A percentile compares a stretch with the other conserved stretches of the same genome.
Conservation (phyloP, 2,329 filamentous ascomycete genomes). For the Arachnopeziza araneosa region DNA sequence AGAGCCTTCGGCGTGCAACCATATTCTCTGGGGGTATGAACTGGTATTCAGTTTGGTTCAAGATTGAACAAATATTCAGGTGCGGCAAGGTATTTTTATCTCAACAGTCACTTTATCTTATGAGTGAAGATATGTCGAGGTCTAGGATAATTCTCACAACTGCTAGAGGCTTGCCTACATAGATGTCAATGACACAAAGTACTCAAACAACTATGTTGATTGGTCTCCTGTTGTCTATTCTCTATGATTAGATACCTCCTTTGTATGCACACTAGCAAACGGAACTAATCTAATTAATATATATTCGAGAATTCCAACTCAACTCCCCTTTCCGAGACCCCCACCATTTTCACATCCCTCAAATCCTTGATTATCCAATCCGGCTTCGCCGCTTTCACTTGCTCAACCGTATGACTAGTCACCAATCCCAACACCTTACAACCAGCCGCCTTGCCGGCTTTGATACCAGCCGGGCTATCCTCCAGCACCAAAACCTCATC, state of each 20-base stretch:
- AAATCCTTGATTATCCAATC: conserved; percentile 67
- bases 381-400: conserved; percentile 56
- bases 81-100: too few relatives aligned
- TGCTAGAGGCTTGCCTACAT: too few relatives aligned
- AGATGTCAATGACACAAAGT: too few relatives aligned
- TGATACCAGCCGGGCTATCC: conserved; percentile 60
- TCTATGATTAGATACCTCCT: neutral
- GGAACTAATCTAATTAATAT: neutral
- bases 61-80: too few relatives aligned
- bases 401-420: conserved; percentile 57
- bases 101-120: too few relatives aligned
- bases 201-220: too few relatives aligned
- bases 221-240: neutral
- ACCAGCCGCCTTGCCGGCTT: conserved; percentile 64
- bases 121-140: too few relatives aligned
- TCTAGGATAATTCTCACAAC: too few relatives aligned
- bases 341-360: conserved; percentile 51
- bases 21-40: too few relatives aligned
- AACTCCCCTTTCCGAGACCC: conserved; percentile 35
- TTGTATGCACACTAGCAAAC: too few relatives aligned
- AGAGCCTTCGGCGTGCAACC: too few relatives aligned
- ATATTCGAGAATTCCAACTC: conserved; percentile 26
- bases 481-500: conserved; percentile 55
- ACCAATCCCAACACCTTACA: conserved; percentile 61
- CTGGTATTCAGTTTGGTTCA: too few relatives aligned